Conservation (phyloP, 805 yeast genomes). For the Kazachstania psychrophila region DNA sequence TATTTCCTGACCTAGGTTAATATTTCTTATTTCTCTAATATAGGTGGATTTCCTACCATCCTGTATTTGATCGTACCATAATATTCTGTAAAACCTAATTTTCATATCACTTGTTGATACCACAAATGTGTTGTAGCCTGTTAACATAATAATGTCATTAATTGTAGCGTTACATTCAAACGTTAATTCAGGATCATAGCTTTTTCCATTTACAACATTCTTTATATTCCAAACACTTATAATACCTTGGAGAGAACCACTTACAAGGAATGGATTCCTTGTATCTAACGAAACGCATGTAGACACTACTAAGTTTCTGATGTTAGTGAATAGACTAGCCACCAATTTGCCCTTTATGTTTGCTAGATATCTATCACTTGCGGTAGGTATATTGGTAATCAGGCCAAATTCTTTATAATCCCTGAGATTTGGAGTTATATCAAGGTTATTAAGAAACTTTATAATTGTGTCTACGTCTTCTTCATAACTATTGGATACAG, state of each 20-base stretch:
- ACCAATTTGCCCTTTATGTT: slow-evolving; percentile 41
- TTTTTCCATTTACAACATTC: slow-evolving; percentile 53
- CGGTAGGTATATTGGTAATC: slow-evolving; percentile 3
- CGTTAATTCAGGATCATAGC: slow-evolving; percentile 40
- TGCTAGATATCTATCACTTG: slow-evolving; percentile 12
- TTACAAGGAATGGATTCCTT: slow-evolving; percentile 55
- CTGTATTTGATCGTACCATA: slow-evolving; percentile 17
- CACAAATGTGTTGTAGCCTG: slow-evolving; percentile 48
- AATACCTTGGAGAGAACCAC: slow-evolving; percentile 69
- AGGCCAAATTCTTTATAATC: slow-evolving; percentile 64
- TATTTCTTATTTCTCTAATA: slow-evolving; percentile 18
- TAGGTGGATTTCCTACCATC: slow-evolving; percentile 8
- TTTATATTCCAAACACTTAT: slow-evolving; percentile 71
- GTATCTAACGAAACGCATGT: slow-evolving; percentile 43
- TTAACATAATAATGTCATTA: slow-evolving; percentile 41
- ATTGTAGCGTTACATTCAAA: slow-evolving; percentile 43
- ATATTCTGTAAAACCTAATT: slow-evolving; percentile 32
- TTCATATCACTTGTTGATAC: slow-evolving; percentile 36
- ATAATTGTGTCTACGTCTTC: slow-evolving; percentile 60
- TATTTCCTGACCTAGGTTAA: slow-evolving; percentile 9
- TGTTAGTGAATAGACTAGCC: slow-evolving; percentile 55
- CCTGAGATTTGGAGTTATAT: slow-evolving; percentile 47
- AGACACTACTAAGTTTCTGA: slow-evolving; percentile 42
- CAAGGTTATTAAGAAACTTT: slow-evolving; percentile 43
- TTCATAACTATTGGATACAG: slow-evolving; percentile 48